Percentiles rank a stretch among this genome's conserved stretches.
Evolutionary conservation across 805 yeast genomes (phyloP).

Genomic region (Candida awuae): DNA sequence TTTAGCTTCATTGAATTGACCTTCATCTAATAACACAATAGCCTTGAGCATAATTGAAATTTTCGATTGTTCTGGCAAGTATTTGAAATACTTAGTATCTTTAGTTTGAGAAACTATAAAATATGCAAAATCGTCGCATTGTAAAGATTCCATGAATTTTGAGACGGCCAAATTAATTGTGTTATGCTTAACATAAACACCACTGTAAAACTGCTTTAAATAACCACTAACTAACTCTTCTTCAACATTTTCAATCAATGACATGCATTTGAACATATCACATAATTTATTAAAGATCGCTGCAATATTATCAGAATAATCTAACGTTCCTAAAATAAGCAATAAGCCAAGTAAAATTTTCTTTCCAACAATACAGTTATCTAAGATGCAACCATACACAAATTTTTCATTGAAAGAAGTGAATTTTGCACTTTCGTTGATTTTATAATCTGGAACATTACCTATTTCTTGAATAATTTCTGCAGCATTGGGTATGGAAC

Average conservation of each 20-base stretch:
- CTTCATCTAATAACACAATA: not conserved
- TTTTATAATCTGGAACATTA: slow-evolving; percentile 15
- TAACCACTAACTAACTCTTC: slow-evolving; percentile 10
- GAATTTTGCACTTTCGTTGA: slow-evolving; percentile 17
- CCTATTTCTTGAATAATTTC: slow-evolving; percentile 32
- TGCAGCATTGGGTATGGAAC: slow-evolving; percentile 18
- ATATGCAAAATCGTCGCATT: slow-evolving; percentile 18
- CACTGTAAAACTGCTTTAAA: slow-evolving; percentile 17
- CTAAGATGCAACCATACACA: slow-evolving; percentile 16
- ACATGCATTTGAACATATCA: slow-evolving; percentile 11
- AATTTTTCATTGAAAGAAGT: slow-evolving; percentile 22
- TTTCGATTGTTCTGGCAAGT: not conserved
- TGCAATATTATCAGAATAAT: slow-evolving; percentile 23
- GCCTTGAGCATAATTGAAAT: not conserved
- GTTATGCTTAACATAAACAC: slow-evolving; percentile 19
- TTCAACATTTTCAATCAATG: slow-evolving; percentile 3
- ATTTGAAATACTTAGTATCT: slow-evolving; percentile 1
- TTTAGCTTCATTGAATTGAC: not conserved
- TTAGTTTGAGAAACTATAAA: slow-evolving; percentile 19
- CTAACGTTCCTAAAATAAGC: slow-evolving; percentile 27
- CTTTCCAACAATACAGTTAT: slow-evolving; percentile 15
- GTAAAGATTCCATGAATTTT: slow-evolving; percentile 13
- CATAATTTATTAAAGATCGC: slow-evolving; percentile 17
- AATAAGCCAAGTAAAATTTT: slow-evolving; percentile 21
- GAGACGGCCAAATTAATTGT: slow-evolving; percentile 20